Conservation (phyloP, 805 yeast species). For the Pichia ethanolica region DNA sequence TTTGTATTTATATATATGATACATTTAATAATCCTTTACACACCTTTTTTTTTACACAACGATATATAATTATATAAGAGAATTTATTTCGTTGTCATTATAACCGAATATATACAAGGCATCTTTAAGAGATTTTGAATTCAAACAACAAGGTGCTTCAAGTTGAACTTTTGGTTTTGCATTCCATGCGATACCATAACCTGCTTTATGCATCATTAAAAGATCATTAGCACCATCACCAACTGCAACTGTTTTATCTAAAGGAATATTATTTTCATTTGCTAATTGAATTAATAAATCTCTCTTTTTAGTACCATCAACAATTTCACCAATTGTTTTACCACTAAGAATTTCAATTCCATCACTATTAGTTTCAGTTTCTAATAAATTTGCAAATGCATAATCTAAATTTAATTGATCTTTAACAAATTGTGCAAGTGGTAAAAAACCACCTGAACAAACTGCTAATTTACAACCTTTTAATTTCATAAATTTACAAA, state of each 20-base stretch:
- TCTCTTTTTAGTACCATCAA: constrained; percentile 82
- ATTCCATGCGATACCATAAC: constrained; percentile 94
- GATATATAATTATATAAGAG: background rate
- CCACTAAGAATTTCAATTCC: constrained; percentile 57
- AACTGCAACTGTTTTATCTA: constrained; percentile 62
- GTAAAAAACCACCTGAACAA: constrained; percentile 90
- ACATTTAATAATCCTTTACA: too few relatives aligned
- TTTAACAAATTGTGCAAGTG: constrained; percentile 73
- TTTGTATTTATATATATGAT: too few relatives aligned
- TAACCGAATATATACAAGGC: constrained; percentile 77
- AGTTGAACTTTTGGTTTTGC: constrained; percentile 91
- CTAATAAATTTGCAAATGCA: constrained; percentile 75
- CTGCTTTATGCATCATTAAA: constrained; percentile 85
- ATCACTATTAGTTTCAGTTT: constrained; percentile 36
- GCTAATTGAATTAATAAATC: constrained; percentile 59
- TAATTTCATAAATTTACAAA: constrained; percentile 53
- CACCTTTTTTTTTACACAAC: too few relatives aligned
- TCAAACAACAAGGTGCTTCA: constrained; percentile 75
- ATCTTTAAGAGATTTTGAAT: constrained; percentile 66
- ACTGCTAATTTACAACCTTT: constrained; percentile 73
- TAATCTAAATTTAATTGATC: constrained; percentile 65
- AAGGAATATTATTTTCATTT: constrained; percentile 41
- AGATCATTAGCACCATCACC: constrained; percentile 98
- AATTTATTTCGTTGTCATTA: constrained; percentile 43
- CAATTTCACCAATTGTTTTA: constrained; percentile 67